Evolutionary conservation across 352 stramenopile genomes (phyloP).

Genomic region (Globisporangium splendens): DNA sequence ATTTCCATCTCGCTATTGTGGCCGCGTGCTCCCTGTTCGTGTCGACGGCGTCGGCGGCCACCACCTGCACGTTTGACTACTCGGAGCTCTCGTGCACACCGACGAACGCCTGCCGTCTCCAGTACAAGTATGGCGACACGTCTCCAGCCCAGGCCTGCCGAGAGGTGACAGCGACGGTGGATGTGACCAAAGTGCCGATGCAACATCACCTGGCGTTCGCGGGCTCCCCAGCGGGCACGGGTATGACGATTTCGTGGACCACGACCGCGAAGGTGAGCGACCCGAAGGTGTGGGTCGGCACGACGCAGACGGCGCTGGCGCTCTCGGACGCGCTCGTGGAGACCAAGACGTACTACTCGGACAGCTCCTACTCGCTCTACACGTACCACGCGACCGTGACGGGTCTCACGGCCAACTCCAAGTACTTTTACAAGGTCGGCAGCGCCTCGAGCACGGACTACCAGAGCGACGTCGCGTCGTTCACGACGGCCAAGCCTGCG

Average conservation of each 20-base stretch:
- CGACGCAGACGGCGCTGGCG: conserved; percentile 19
- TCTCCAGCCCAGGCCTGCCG: conserved; percentile 39
- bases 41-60: too few species aligned
- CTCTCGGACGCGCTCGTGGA: conserved; percentile 19
- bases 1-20: too few species aligned
- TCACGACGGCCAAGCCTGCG: conserved; percentile 27
- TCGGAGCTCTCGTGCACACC: conserved; percentile 21
- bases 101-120: conserved; percentile 25
- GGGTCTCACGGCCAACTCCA: conserved; percentile 24
- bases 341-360: conserved; percentile 44
- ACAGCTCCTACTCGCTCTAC: conserved; percentile 43
- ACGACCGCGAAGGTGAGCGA: conserved; percentile 40
- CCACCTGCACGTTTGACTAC: too few species aligned
- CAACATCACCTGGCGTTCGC: conserved; percentile 59
- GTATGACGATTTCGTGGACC: conserved; percentile 62
- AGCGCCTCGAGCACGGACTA: conserved; percentile 17
- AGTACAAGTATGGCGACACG: conserved; percentile 39
- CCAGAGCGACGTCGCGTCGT: conserved; percentile 26
- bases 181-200: conserved; percentile 40
- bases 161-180: conserved; percentile 9
- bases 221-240: conserved; percentile 33
- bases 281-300: conserved; percentile 45
- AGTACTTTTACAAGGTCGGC: conserved; percentile 56
- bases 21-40: too few species aligned
- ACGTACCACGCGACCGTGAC: conserved; percentile 36